Evolutionary conservation across 2,329 filamentous ascomycete genomes (phyloP).

Genomic region (Cladobotryum protrusum): DNA sequence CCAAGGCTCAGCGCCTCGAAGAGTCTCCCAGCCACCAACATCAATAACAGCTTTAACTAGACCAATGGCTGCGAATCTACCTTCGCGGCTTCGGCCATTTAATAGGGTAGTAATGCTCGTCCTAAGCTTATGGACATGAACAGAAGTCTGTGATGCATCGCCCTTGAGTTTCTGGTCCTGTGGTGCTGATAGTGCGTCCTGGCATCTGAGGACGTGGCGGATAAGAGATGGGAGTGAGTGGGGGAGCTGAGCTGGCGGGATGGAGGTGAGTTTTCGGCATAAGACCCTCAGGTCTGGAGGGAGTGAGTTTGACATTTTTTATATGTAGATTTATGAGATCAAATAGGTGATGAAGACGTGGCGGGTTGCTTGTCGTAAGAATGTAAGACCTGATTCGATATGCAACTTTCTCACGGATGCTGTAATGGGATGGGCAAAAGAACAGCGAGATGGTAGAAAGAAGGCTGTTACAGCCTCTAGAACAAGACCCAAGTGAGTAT

Average conservation of each 20-base stretch:
- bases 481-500: no score
- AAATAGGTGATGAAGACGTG: no score
- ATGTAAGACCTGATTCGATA: no score
- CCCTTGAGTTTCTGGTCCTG: conserved; percentile 56
- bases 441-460: background rate
- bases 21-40: conserved; percentile 74
- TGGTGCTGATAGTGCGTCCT: conserved; percentile 55
- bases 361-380: no score
- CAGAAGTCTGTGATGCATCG: conserved; percentile 55
- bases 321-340: no score
- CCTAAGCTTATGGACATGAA: conserved; percentile 76
- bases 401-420: no score
- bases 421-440: no score
- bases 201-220: conserved; percentile 51
- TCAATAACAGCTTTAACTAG: conserved; percentile 78
- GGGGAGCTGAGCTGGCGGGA: conserved; percentile 67
- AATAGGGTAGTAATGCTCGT: conserved; percentile 71
- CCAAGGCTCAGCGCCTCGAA: conserved; percentile 69
- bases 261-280: conserved; percentile 64
- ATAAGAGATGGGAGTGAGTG: conserved; percentile 65
- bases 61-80: conserved; percentile 70
- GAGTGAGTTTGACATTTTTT: conserved; percentile 29
- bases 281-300: conserved; percentile 58
- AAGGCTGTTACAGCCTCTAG: background rate
- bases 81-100: conserved; percentile 67